Conservation (phyloP, 768 basidiomycete species). For the Russula virescens region DNA sequence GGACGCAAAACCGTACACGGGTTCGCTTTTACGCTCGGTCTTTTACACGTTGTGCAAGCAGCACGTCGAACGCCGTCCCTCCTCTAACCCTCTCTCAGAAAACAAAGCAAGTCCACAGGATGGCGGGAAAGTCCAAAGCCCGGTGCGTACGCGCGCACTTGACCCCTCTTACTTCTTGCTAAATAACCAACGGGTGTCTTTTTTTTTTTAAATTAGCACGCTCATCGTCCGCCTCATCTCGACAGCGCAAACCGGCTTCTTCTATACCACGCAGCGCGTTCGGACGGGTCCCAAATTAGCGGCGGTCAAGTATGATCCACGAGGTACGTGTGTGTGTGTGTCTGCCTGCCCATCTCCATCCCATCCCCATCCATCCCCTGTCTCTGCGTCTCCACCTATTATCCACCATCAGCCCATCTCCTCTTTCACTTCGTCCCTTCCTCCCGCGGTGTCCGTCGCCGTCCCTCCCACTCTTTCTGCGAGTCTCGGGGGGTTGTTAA, state of each 20-base stretch:
- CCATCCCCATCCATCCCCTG: too few species aligned
- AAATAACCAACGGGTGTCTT: too few species aligned
- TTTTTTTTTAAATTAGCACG: slow-evolving; percentile 56
- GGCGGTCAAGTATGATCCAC: slow-evolving; percentile 89
- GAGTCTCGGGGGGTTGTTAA: too few species aligned
- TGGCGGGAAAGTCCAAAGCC: slow-evolving; percentile 61
- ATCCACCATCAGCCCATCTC: too few species aligned
- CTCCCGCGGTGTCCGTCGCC: not conserved
- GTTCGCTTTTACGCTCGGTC: too few species aligned
- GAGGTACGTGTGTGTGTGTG: slow-evolving; percentile 43
- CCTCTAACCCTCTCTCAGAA: not conserved
- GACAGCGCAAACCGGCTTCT: slow-evolving; percentile 87
- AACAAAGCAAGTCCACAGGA: slow-evolving; percentile 25
- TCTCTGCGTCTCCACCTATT: not conserved
- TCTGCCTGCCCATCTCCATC: not conserved
- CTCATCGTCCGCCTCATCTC: slow-evolving; percentile 85
- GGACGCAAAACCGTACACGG: not conserved
- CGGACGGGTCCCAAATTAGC: slow-evolving; percentile 73
- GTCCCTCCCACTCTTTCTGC: too few species aligned
- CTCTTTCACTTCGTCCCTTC: not conserved
- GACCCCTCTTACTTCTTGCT: not conserved
- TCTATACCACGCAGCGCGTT: slow-evolving; percentile 78
- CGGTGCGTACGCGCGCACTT: slow-evolving; percentile 34
- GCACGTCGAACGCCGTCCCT: too few species aligned
- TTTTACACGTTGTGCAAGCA: too few species aligned